Conservation (phyloP, 164 flowering plant species). For the grape (Vitis vinifera) region DNA sequence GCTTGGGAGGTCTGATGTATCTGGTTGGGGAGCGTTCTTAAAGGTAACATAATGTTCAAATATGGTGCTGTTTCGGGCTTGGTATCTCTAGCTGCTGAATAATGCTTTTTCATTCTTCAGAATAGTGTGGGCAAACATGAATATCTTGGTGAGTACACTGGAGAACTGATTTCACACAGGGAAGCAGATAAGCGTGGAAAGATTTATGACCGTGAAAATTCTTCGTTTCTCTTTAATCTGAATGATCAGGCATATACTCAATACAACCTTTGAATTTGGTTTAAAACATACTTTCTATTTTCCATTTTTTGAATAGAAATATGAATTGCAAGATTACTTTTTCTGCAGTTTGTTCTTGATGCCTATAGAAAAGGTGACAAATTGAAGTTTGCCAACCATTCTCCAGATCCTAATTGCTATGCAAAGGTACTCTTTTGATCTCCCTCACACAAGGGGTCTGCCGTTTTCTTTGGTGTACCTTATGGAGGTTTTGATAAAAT, state of each 20-base stretch:
- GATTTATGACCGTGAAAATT: constrained; percentile 96
- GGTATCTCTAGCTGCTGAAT: constrained; percentile 1
- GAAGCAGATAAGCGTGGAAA: constrained; percentile 99
- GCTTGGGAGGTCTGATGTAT: constrained; percentile 94
- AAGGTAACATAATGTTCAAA: constrained; percentile 52
- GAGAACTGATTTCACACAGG: constrained; percentile 92
- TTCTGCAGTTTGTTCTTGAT: constrained; percentile 91
- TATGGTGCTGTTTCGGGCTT: constrained; percentile 1
- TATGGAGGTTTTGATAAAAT: neutral
- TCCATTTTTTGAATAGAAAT: neutral
- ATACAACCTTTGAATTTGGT: neutral
- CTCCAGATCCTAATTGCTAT: constrained; percentile 98
- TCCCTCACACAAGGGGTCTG: neutral
- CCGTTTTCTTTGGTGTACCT: neutral
- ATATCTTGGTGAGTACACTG: constrained; percentile 97
- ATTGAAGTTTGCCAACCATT: constrained; percentile 95
- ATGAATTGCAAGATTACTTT: neutral
- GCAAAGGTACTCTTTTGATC: constrained; percentile 66
- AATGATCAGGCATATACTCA: constrained; percentile 76
- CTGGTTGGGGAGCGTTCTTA: constrained; percentile 99
- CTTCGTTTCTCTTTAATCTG: constrained; percentile 95
- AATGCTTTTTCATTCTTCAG: constrained; percentile 38
- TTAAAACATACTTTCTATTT: neutral
- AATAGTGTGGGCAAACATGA: constrained; percentile 91
- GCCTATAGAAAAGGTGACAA: constrained; percentile 98